phyloP scores from a whole-genome alignment of 176 grass and related monocot genomes.

The Aechmea fasciata region DNA sequence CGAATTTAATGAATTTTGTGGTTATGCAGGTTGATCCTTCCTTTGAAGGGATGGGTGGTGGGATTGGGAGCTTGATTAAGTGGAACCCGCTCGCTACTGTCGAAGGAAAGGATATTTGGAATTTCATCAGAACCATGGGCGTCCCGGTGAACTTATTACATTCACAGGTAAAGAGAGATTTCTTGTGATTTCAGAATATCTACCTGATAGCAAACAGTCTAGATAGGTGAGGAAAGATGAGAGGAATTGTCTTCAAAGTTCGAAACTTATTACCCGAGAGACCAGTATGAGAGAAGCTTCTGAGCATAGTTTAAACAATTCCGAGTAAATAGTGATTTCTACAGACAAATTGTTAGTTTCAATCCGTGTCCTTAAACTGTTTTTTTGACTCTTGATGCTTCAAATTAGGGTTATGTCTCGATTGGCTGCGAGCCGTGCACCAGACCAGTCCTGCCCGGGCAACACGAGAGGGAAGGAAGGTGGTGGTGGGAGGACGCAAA shows the following conservation, averaged over 20 bases:
- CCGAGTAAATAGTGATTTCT: too few relatives aligned
- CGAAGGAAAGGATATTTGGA: constrained; percentile 86
- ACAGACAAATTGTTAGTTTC: too few relatives aligned
- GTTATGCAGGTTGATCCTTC: constrained; percentile 56
- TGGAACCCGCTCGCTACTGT: constrained; percentile 93
- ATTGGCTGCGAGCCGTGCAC: constrained; percentile 99
- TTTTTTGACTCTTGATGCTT: not conserved
- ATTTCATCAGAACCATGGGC: constrained; percentile 82
- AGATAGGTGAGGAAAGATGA: too few relatives aligned
- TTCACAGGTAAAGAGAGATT: constrained; percentile 35
- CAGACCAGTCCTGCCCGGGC: constrained; percentile 75
- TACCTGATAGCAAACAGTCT: not conserved
- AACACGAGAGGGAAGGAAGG: constrained; percentile 87
- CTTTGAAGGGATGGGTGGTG: constrained; percentile 64
- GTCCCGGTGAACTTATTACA: constrained; percentile 87
- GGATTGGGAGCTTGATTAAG: constrained; percentile 77
- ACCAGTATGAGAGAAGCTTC: too few relatives aligned
- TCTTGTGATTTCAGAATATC: not conserved
- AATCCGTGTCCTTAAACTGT: not conserved
- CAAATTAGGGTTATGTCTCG: constrained; percentile 60
- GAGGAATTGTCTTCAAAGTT: not conserved
- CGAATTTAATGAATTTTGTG: not conserved
- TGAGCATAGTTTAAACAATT: too few relatives aligned
- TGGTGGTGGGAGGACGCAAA: constrained; percentile 99
- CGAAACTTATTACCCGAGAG: not conserved